These are phyloP conservation scores for Comarum palustre DNA, from an alignment of 306 rosid genomes.

Conservation along the genomic window DNA sequence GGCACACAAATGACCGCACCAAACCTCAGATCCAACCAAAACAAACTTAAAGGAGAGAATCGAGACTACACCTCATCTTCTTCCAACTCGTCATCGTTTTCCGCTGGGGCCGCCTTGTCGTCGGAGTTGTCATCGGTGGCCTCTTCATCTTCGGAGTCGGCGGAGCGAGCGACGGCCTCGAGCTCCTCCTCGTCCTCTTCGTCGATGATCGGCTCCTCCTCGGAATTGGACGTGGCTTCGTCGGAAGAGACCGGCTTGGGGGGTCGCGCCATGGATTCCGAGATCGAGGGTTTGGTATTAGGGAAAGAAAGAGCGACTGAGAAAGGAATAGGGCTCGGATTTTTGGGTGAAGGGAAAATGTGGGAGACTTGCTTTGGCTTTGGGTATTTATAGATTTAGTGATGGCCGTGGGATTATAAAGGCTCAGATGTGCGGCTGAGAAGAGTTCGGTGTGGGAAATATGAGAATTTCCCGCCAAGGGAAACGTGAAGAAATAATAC, in stretches of 20 bases:
- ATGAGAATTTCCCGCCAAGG: conserved; percentile 67
- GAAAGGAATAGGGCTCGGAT: not conserved
- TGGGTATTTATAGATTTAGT: not conserved
- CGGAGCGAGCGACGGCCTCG: conserved; percentile 84
- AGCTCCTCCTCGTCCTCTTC: conserved; percentile 89
- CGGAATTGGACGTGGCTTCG: conserved; percentile 59
- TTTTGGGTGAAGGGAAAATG: not conserved
- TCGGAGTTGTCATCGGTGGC: conserved; percentile 37
- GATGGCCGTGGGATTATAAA: conserved; percentile 38
- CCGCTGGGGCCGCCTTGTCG: conserved; percentile 30
- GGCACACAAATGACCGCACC: not conserved
- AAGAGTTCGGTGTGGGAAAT: conserved; percentile 5
- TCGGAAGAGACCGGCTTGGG: conserved; percentile 69
- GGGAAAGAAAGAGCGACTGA: not conserved
- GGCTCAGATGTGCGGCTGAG: conserved; percentile 37
- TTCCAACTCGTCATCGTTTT: conserved; percentile 34
- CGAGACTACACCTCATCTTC: conserved; percentile 51
- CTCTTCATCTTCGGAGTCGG: conserved; percentile 60
- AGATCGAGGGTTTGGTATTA: conserved; percentile 55
- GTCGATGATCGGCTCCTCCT: conserved; percentile 48
- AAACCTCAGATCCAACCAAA: conserved; percentile 26
- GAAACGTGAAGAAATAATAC: no score
- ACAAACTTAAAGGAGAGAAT: not conserved
- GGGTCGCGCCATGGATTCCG: conserved; percentile 55
- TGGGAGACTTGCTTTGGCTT: not conserved